Conservation (phyloP, 192 early-diverging fungal species). For the Backusella parvicylindrica region DNA sequence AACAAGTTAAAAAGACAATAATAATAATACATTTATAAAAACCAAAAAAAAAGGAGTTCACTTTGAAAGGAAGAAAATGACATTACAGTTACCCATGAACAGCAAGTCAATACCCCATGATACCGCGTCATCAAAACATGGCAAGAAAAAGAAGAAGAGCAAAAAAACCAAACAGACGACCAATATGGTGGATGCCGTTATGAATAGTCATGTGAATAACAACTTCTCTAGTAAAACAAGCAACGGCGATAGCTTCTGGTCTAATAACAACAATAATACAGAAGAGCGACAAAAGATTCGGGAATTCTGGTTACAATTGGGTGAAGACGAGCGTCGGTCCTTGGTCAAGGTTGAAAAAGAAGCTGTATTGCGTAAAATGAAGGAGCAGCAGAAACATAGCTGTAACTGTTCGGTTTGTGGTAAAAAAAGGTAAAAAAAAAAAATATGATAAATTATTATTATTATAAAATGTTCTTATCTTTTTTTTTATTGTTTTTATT, state of each 20-base stretch:
- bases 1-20: not conserved
- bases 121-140: not conserved
- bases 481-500: not conserved
- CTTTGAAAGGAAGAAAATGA: no score
- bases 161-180: not conserved
- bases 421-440: slow-evolving; percentile 61
- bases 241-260: not conserved
- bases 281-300: slow-evolving; percentile 78
- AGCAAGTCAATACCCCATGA: not conserved
- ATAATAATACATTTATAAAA: not conserved
- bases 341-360: slow-evolving; percentile 85
- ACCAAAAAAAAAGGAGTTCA: not conserved
- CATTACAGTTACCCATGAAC: slow-evolving; percentile 4
- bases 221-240: not conserved
- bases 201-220: not conserved
- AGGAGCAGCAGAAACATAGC: slow-evolving; percentile 81
- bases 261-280: slow-evolving; percentile 62
- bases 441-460: not conserved
- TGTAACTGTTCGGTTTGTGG: slow-evolving; percentile 83
- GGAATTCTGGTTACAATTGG: slow-evolving; percentile 81
- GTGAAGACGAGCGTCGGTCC: slow-evolving; percentile 73
- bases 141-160: not conserved
- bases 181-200: not conserved
- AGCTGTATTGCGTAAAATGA: slow-evolving; percentile 83
- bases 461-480: not conserved